Conservation (phyloP, 176 grass and related monocot genomes). For the Oryza punctata region DNA sequence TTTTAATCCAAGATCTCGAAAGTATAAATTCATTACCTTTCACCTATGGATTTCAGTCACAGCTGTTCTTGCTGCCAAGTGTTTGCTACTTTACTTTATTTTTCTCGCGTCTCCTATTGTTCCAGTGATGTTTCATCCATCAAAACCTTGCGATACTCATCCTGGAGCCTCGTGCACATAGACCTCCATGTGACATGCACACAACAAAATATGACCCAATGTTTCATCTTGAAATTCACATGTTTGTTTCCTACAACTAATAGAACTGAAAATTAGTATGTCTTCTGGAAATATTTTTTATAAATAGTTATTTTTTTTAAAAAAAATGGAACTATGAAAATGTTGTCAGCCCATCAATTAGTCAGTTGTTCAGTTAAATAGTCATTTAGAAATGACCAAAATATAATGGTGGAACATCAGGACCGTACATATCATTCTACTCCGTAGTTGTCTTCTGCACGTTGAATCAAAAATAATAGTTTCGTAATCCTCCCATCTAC, state of each 20-base stretch:
- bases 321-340: background rate
- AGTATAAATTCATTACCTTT: constrained; percentile 50
- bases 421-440: background rate
- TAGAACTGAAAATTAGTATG: background rate
- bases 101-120: background rate
- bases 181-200: background rate
- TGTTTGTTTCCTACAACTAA: background rate
- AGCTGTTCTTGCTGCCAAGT: background rate
- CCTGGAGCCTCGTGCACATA: background rate
- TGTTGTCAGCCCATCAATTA: background rate
- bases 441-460: background rate
- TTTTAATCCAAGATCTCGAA: constrained; percentile 77
- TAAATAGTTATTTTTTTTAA: background rate
- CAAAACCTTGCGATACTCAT: background rate
- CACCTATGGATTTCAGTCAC: background rate
- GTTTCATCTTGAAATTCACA: constrained; percentile 19
- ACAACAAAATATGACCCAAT: background rate
- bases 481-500: background rate
- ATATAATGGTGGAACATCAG: background rate
- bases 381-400: background rate
- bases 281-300: background rate
- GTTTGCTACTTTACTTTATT: background rate
- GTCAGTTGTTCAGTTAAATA: background rate
- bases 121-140: no score
- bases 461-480: background rate